phyloP scores from a whole-genome alignment of 805 yeast species.

The Diddensiella santjacobensis region DNA sequence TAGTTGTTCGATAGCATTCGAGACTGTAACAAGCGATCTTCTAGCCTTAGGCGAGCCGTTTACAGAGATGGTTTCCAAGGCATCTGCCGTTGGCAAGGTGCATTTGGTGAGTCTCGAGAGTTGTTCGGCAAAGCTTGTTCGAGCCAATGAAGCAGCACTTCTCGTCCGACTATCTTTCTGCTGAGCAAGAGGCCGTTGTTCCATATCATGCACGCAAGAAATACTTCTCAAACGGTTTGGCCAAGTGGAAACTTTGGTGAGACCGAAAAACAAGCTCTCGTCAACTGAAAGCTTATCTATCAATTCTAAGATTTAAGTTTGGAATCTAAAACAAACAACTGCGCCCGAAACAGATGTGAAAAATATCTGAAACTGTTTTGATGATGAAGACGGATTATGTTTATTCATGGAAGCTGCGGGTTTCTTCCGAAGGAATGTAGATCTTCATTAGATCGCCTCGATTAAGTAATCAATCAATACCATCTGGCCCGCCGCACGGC shows the following conservation, averaged over 20 bases:
- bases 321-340: no score
- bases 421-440: neutral
- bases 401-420: no score
- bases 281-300: no score
- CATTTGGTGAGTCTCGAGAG: slow-evolving; percentile 9
- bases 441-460: neutral
- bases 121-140: slow-evolving; percentile 18
- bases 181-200: neutral
- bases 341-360: no score
- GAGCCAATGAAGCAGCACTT: slow-evolving; percentile 10
- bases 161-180: neutral
- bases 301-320: no score
- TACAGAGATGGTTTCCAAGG: neutral
- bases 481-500: no score
- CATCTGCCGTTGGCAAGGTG: slow-evolving; percentile 7
- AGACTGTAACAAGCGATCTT: slow-evolving; percentile 5
- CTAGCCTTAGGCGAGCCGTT: neutral
- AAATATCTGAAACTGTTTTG: no score
- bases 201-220: neutral
- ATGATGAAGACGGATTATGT: no score
- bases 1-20: slow-evolving; percentile 17
- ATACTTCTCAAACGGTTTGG: no score
- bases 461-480: neutral
- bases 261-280: no score
- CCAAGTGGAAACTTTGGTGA: no score